Base-by-base conservation (phyloP, 768 basidiomycete genomes). In the Tulasnella sp. region DNA sequence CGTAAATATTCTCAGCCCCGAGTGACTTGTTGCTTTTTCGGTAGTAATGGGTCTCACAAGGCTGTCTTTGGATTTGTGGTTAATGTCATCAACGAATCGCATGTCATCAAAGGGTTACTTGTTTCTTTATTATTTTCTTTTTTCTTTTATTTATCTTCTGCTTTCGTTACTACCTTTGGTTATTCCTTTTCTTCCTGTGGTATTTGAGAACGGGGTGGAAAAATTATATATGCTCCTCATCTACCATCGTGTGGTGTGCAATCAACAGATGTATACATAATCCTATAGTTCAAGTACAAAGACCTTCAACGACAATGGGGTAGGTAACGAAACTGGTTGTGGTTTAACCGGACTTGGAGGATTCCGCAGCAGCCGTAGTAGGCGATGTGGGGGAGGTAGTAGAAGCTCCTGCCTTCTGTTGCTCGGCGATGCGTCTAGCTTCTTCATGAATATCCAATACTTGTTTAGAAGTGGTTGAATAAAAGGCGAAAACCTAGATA, bases 391-490 rank as follows among this genome's bases (percentile, higher is more conserved):
- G 29, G 22, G 58, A 27, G n/a, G 45, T 2, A 16, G 39, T 1
- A 4, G 53, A 46, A 3, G 33, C 22, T 7, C 32, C 22, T 9
- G 63, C 51, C 60, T 83, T 80, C 57, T 83, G 74, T 49, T 70
- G 64, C 24, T 72, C 73, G 24, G 79, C 77, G 60, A 96, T 87
- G 27, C 92, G 78, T 54, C 72, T 70, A 2, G 92, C 92, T 66
- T 96, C 92, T 61, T 91, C 87, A 62, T 95, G 91, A 42, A 96
- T 91, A 62, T 96, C 91, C 16, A 74, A 60, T 24, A 88, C 80
- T 65, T 92, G 86, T 69, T 95, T 96, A 16, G 80, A 72, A 6
- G 89, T 92, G 37, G 68, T 67, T 12, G 92, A 93, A 70, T 95
- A 96, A 70, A 95, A 96, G 1, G 67, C 54, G 12, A 45, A 56